Base-by-base conservation (phyloP, 192 early-diverging fungal species). In the Linnemannia schmuckeri region DNA sequence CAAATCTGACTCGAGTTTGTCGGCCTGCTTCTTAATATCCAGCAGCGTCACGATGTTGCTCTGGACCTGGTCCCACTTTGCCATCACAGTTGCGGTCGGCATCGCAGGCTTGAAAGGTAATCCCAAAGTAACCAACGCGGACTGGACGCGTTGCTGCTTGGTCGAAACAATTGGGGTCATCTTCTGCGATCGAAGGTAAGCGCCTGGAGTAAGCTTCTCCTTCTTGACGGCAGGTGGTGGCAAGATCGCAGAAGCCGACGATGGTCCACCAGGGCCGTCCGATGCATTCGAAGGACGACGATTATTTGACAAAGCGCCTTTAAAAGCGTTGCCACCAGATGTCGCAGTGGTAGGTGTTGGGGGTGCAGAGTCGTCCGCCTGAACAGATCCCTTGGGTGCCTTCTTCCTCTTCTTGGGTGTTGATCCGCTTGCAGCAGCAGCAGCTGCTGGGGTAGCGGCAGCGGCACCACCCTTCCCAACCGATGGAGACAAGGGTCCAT, bases 11-110 rank as follows among this genome's bases (percentile, higher is more conserved):
- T 98, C 96, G 10, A 93, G 81, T 89, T 95, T 96, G 82, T 99
- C 97, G 1, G 92, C 94, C 10, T 91, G 89, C 78, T 96, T 96
- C 84, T 97, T 97, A 70, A 96, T 88, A 78, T 99, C 98, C 71
- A 97, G 85, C 80, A 98, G 82, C 35, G 88, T 92, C 55, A 96
- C 87, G 73, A 97, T 94, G 17, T 94, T 95, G 61, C 91, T 89
- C 74, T 95, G 93, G 70, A 99, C 86, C 66, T 93, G 92, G 69
- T 96, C 95, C 84, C 95, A 97, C 76, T 94, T 94, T 37, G 93
- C 91, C 86, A 95, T 96, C 30, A 98, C 94, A 0, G 91, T 90
- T 18, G 91, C 93, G 6, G 97, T 98, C 7, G 95, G 94, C 95
- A 98, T 97, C 10, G 92, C 85, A 1, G 97, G 97, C n/a, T 94